Evolutionary conservation across 306 rosid genomes (phyloP).

Genomic region (Vachellia collinsii): DNA sequence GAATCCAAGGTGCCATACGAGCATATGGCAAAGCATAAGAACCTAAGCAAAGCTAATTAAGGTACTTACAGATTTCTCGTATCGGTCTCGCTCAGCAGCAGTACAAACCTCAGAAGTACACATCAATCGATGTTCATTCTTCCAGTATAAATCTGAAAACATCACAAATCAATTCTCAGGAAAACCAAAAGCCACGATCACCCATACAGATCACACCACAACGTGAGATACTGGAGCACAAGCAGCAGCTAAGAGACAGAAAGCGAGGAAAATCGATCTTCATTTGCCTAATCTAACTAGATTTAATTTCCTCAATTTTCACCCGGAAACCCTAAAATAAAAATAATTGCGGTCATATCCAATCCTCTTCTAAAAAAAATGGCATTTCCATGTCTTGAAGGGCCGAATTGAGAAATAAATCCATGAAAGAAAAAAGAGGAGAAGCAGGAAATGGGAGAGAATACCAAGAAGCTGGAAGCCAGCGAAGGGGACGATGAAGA

Average conservation of each 20-base stretch:
- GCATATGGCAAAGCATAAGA: not conserved
- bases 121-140: conserved; percentile 84
- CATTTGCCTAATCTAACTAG: not conserved
- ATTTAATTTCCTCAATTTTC: conserved; percentile 22
- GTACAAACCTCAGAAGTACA: conserved; percentile 88
- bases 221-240: not conserved
- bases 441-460: not conserved
- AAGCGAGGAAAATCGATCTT: not conserved
- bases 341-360: too few species aligned
- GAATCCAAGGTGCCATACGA: not conserved
- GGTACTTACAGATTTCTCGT: conserved; percentile 83
- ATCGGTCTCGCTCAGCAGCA: conserved; percentile 94
- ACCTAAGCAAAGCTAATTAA: not conserved
- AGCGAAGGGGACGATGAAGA: conserved; percentile 85
- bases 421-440: not conserved
- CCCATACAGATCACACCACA: conserved; percentile 25
- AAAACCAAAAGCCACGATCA: conserved; percentile 27
- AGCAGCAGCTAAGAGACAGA: not conserved
- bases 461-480: conserved; percentile 87
- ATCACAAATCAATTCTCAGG: conserved; percentile 35
- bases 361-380: too few species aligned
- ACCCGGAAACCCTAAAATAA: too few species aligned
- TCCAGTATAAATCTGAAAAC: conserved; percentile 82
- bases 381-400: too few species aligned
- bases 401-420: too few species aligned